A percentile compares a stretch with the other conserved stretches of the same genome.
Conservation (phyloP, 179 eudicot species). For the Vitellaria paradoxa region DNA sequence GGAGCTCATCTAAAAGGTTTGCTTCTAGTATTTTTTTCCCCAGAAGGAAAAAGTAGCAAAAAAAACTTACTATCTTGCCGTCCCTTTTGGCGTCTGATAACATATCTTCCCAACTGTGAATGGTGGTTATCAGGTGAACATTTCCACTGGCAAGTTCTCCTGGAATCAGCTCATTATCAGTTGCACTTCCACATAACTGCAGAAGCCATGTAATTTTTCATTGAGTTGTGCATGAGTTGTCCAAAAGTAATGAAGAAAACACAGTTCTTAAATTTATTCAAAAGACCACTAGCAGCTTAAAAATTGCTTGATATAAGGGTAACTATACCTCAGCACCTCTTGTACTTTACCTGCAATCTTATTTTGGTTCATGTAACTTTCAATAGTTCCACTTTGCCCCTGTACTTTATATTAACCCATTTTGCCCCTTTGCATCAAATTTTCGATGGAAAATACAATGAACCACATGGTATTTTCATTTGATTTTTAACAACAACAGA, state of each 20-base stretch:
- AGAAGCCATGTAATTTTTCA: background rate
- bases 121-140: constrained; percentile 51
- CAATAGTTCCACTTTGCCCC: no score
- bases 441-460: no score
- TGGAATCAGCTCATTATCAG: background rate
- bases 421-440: no score
- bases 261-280: background rate
- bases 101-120: constrained; percentile 52
- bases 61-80: constrained; percentile 49
- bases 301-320: no score
- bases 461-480: no score
- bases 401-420: no score
- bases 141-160: constrained; percentile 43
- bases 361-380: no score
- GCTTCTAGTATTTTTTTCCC: no score
- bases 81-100: constrained; percentile 46
- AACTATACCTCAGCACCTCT: no score
- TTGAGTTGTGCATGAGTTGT: background rate
- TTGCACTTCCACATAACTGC: constrained; percentile 21
- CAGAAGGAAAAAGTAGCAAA: background rate
- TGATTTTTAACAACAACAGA: no score
- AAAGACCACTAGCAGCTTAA: background rate
- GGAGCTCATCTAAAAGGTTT: no score
- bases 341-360: no score
- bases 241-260: background rate